These are phyloP conservation scores for Rhizopogon vinicolor DNA, from an alignment of 768 basidiomycete genomes.

Conservation along the genomic window DNA sequence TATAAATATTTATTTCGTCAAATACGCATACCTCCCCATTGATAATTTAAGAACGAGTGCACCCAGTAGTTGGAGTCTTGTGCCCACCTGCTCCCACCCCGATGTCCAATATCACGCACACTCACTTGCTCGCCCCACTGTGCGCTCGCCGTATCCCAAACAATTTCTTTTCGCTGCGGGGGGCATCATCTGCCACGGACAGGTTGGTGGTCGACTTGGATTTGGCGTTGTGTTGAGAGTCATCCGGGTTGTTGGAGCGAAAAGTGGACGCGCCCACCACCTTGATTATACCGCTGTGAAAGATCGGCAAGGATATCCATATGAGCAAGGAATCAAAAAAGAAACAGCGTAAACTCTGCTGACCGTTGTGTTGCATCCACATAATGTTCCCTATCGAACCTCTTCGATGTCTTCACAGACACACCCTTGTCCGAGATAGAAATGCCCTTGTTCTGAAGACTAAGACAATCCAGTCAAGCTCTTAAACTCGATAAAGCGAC, in stretches of 20 bases:
- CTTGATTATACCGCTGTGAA: constrained; percentile 47
- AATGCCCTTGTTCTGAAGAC: constrained; percentile 54
- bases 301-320: too few species aligned
- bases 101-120: neutral
- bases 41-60: neutral
- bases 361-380: constrained; percentile 74
- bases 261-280: constrained; percentile 45
- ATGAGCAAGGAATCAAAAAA: neutral
- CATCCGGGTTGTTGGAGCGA: constrained; percentile 11
- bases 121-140: neutral
- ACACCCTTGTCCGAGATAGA: constrained; percentile 57
- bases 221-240: constrained; percentile 5
- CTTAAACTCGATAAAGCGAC: neutral
- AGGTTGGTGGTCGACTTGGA: constrained; percentile 4
- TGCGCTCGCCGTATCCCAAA: constrained; percentile 9
- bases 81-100: neutral
- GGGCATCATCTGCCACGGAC: neutral
- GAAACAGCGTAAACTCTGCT: constrained; percentile 2
- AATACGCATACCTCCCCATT: neutral
- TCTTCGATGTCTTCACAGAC: constrained; percentile 57
- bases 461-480: constrained; percentile 16
- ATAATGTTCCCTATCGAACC: constrained; percentile 59
- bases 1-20: neutral
- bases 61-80: neutral
- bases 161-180: neutral